phyloP scores from a whole-genome alignment of 805 yeast species.

The Schwanniomyces polymorphus region DNA sequence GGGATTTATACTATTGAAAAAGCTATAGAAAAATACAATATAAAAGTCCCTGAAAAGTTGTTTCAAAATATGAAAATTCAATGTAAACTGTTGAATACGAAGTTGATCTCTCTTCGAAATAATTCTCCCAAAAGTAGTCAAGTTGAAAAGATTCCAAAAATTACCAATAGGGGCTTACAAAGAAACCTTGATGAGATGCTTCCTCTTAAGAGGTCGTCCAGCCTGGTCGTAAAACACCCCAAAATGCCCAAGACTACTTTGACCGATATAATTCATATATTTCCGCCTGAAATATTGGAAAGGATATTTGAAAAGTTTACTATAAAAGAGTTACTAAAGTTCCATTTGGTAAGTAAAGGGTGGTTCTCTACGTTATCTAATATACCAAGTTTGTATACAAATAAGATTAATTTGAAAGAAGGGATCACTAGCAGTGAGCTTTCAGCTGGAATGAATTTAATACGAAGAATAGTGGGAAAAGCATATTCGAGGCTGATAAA shows the following conservation, averaged over 20 bases:
- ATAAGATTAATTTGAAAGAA: constrained; percentile 21
- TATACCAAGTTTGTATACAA: constrained; percentile 25
- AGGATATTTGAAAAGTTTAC: constrained; percentile 22
- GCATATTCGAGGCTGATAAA: constrained; percentile 16
- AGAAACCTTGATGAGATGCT: constrained; percentile 14
- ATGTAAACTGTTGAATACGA: constrained; percentile 19
- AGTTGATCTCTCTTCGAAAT: constrained; percentile 13
- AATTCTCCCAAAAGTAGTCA: not conserved
- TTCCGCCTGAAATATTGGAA: constrained; percentile 32
- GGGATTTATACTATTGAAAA: constrained; percentile 39
- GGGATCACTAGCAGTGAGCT: constrained; percentile 28
- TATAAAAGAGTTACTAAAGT: constrained; percentile 18
- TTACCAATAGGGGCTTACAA: not conserved
- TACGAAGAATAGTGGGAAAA: constrained; percentile 21
- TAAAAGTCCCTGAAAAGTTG: constrained; percentile 33
- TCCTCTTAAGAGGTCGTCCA: constrained; percentile 14
- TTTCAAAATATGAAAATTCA: constrained; percentile 22
- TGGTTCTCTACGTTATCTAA: constrained; percentile 31
- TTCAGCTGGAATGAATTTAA: constrained; percentile 23
- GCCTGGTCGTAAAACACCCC: not conserved
- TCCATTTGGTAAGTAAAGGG: constrained; percentile 30
- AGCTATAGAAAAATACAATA: constrained; percentile 23
- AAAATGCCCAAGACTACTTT: constrained; percentile 7
- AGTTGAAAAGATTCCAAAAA: not conserved
- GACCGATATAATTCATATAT: constrained; percentile 25